Percentiles rank a stretch among this genome's conserved stretches.
phyloP scores from a whole-genome alignment of 371 early-diverging fungal species.

The Mortierella sp. region DNA sequence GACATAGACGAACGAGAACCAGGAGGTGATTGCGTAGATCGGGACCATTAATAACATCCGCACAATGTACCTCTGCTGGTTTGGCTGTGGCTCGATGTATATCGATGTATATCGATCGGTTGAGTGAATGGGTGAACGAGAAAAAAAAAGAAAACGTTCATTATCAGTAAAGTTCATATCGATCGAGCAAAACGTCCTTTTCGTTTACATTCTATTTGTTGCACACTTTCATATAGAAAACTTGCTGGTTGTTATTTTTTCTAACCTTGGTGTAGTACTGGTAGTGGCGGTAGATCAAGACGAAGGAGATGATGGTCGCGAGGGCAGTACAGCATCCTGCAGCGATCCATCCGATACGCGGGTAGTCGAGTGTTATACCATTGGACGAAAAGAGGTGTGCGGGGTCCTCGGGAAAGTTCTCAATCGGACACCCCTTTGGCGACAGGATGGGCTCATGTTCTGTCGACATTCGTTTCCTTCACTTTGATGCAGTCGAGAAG shows the following conservation, averaged over 20 bases:
- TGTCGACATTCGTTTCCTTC: neutral
- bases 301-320: conserved; percentile 31
- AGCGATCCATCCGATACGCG: conserved; percentile 53
- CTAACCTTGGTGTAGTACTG: conserved; percentile 53
- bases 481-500: neutral
- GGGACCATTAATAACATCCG: conserved; percentile 81
- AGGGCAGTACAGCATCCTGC: conserved; percentile 25
- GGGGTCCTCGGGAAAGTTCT: conserved; percentile 38
- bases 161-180: neutral
- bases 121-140: neutral
- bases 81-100: conserved; percentile 36
- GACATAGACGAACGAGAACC: conserved; percentile 73
- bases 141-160: neutral
- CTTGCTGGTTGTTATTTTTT: neutral
- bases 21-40: conserved; percentile 75
- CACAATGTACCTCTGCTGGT: conserved; percentile 73
- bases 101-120: neutral
- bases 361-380: conserved; percentile 42
- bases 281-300: conserved; percentile 46
- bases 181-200: neutral
- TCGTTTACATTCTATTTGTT: neutral
- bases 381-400: conserved; percentile 40
- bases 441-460: conserved; percentile 3
- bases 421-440: conserved; percentile 52
- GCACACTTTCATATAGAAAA: neutral